Evolutionary conservation across 1,139 yeast species (phyloP), one percentile per base, ranked within the genome.

Genomic region (Suhomyces choctaworum): DNA sequence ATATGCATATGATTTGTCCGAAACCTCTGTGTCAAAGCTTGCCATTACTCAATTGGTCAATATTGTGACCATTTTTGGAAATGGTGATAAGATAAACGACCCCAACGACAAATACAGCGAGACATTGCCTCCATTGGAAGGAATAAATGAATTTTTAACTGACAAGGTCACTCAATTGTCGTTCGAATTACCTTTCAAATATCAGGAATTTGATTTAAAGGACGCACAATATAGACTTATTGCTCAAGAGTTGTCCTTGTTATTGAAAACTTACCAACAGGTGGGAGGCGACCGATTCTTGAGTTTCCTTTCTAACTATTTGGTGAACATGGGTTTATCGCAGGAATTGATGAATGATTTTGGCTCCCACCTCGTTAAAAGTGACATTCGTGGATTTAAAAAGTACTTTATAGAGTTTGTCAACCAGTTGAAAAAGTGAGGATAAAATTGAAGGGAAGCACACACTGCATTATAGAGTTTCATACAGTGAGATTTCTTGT

Each of bases 161-260:
- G 79, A 80, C 34, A 83, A 82, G 46, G 72, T 79, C 25, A 75
- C 89, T 7, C 78, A 83, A 35, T 62, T 87, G 37, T 73, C 82
- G 31, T 85, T 89, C 65, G 95, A 87, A 54, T 66, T 89, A 34
- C 89, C 96, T 8, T 82, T 87, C 51, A 82, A 83, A 48, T 78
- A 81, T 30, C 73, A 67, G 29, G 73, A 75, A 22, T 80, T 82
- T 47, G 78, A 83, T 51, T 64, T 82, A 34, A 76, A 78, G 46
- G 96, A 89, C 54, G 95, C 95, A 3, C 90, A 86, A 53, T 78
- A 76, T 49, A 75, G 94, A 50, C 68, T 80, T 36, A 73, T 86
- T 29, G 82, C 89, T 3, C 78, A 79, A 42, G 98, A 92, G 51
- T 67, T 88, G 8, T 80, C 95, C 0, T 66, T 77, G 26, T 65